Conservation (phyloP, 495 filamentous ascomycete genomes). For the Viridothelium virens region DNA sequence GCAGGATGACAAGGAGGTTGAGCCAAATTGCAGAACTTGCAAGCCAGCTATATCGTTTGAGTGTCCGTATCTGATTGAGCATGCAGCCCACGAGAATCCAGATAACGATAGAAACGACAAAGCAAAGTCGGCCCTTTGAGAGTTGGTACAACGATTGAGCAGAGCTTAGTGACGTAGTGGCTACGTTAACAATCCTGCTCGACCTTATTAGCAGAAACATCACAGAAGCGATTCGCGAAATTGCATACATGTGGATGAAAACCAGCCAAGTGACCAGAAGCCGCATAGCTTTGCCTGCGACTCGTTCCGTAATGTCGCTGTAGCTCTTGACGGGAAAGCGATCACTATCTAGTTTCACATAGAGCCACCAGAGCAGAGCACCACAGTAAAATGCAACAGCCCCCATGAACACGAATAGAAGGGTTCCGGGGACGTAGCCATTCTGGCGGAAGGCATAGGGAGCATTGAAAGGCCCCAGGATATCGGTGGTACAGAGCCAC, state of each 20-base stretch:
- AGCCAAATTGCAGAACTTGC: conserved; percentile 53
- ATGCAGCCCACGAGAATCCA: conserved; percentile 42
- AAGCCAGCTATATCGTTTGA: conserved; percentile 50
- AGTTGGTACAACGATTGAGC: conserved; percentile 54
- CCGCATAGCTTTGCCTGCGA: conserved; percentile 17
- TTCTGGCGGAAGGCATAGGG: conserved; percentile 31
- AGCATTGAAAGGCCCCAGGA: conserved; percentile 51
- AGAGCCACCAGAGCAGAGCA: conserved; percentile 22
- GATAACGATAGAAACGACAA: conserved; percentile 44
- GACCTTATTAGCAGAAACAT: not conserved
- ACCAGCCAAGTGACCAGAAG: conserved; percentile 23
- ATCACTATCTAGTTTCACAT: conserved; percentile 23
- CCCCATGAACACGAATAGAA: conserved; percentile 23
- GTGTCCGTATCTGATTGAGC: conserved; percentile 45
- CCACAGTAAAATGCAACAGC: conserved; percentile 20
- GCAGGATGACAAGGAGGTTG: conserved; percentile 48
- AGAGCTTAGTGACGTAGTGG: conserved; percentile 47
- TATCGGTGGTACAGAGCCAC: conserved; percentile 55
- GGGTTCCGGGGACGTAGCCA: conserved; percentile 21
- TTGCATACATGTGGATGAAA: conserved; percentile 20
- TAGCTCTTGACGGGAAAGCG: conserved; percentile 23
- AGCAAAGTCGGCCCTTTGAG: conserved; percentile 47
- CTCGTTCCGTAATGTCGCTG: conserved; percentile 20
- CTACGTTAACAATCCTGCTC: conserved; percentile 41
- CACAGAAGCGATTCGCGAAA: not conserved